These are phyloP conservation scores for Penicillium coprophilum DNA, from an alignment of 495 filamentous ascomycete species.

Conservation along the genomic window DNA sequence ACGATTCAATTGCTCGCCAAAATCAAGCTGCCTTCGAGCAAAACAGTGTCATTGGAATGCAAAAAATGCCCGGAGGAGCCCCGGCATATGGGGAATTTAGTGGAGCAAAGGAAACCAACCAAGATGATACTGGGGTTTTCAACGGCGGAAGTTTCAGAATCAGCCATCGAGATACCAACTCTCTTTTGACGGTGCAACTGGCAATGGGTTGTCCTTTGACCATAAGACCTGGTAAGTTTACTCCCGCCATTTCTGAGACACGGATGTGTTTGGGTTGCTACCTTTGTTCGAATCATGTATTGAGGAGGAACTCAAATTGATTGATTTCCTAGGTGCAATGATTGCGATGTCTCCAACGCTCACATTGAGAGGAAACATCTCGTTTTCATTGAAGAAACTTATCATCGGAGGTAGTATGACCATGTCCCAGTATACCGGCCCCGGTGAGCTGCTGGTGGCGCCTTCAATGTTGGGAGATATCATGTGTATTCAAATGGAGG, in stretches of 20 bases:
- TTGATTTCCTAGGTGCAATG: conserved; percentile 63
- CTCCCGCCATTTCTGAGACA: not conserved
- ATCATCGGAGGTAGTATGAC: conserved; percentile 78
- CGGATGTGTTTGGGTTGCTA: not conserved
- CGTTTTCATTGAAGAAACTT: conserved; percentile 83
- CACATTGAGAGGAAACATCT: conserved; percentile 73
- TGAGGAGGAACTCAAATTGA: not conserved
- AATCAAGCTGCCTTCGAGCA: not conserved
- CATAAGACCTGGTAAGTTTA: conserved; percentile 70
- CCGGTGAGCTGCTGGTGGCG: conserved; percentile 84
- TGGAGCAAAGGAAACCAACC: conserved; percentile 54
- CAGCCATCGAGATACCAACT: conserved; percentile 89
- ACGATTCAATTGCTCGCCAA: not conserved
- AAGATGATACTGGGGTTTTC: conserved; percentile 89
- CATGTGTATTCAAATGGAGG: conserved; percentile 69
- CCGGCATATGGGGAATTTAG: conserved; percentile 54
- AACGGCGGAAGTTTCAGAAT: conserved; percentile 94
- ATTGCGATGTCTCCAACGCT: conserved; percentile 91
- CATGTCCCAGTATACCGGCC: conserved; percentile 81
- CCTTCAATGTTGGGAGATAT: conserved; percentile 83
- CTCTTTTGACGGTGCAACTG: conserved; percentile 82
- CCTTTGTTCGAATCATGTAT: not conserved
- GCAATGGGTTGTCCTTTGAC: conserved; percentile 83
- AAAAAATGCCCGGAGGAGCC: conserved; percentile 45
- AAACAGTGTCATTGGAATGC: conserved; percentile 12